phyloP scores from a whole-genome alignment of 2,329 filamentous ascomycete genomes.

The Nothopassalora personata region DNA sequence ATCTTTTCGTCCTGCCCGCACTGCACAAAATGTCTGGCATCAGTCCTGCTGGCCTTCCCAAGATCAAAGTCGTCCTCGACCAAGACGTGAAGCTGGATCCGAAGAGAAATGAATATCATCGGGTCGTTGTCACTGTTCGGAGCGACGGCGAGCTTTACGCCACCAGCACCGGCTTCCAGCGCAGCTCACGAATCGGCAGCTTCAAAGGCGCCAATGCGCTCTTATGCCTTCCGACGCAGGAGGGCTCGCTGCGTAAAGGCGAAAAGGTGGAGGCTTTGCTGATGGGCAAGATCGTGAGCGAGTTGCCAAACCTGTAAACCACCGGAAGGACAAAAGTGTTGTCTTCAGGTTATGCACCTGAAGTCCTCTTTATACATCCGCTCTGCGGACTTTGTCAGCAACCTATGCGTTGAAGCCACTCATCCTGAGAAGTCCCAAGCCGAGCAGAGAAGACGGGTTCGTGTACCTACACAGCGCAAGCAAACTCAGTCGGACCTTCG shows the following conservation, averaged over 20 bases:
- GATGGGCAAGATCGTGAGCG: constrained; percentile 55
- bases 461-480: background rate
- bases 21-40: constrained; percentile 73
- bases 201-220: constrained; percentile 83
- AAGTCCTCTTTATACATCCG: background rate
- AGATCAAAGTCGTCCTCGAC: constrained; percentile 63
- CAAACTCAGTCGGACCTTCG: background rate
- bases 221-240: constrained; percentile 64
- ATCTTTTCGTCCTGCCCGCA: constrained; percentile 86
- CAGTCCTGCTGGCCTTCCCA: constrained; percentile 62
- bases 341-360: background rate
- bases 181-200: constrained; percentile 85
- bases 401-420: background rate
- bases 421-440: background rate
- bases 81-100: constrained; percentile 70
- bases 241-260: constrained; percentile 63
- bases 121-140: constrained; percentile 64
- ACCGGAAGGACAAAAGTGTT: background rate
- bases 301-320: constrained; percentile 12
- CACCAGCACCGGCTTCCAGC: constrained; percentile 79
- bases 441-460: background rate
- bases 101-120: constrained; percentile 81
- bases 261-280: constrained; percentile 69
- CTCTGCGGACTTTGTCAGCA: background rate
- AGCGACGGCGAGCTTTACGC: constrained; percentile 65